A percentile compares a stretch with the other conserved stretches of the same genome.
These are phyloP conservation scores for Podospora anserina DNA, from an alignment of 495 filamentous ascomycete genomes.

Conservation along the genomic window DNA sequence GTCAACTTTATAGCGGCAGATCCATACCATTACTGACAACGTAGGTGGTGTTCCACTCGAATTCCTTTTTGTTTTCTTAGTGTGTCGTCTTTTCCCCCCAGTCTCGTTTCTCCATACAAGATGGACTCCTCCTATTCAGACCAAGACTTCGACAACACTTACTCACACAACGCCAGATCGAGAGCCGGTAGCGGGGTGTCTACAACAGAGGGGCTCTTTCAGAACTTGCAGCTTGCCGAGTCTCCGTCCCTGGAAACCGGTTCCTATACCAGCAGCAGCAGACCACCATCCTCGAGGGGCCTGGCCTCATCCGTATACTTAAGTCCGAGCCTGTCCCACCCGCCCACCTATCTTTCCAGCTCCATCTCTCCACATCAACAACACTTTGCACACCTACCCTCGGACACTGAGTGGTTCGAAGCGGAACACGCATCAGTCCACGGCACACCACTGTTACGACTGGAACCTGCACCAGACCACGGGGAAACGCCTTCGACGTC, in stretches of 20 bases:
- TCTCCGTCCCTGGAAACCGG: constrained; percentile 28
- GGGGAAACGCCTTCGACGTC: constrained; percentile 27
- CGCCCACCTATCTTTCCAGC: constrained; percentile 21
- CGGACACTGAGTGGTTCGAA: constrained; percentile 36
- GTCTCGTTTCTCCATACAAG: constrained; percentile 8
- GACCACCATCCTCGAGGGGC: constrained; percentile 30
- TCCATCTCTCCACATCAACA: constrained; percentile 24
- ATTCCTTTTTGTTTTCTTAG: constrained; percentile 13
- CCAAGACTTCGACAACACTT: constrained; percentile 37
- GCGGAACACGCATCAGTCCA: constrained; percentile 25
- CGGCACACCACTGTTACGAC: constrained; percentile 35
- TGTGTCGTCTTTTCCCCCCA: neutral
- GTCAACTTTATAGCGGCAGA: constrained; percentile 12
- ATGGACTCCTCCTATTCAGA: constrained; percentile 37
- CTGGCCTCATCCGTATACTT: constrained; percentile 30
- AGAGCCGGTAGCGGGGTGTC: constrained; percentile 37
- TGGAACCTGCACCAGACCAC: constrained; percentile 36
- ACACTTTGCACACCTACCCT: constrained; percentile 29
- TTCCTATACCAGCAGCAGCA: constrained; percentile 30
- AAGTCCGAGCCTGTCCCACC: constrained; percentile 29
- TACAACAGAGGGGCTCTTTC: constrained; percentile 36
- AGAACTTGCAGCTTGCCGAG: constrained; percentile 35
- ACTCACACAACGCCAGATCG: constrained; percentile 47
- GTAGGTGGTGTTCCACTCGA: constrained; percentile 30
- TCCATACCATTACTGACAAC: constrained; percentile 20